A percentile compares a stretch with the other conserved stretches of the same genome.
These are phyloP conservation scores for Metschnikowia koreensis DNA, from an alignment of 805 yeast genomes.

Conservation along the genomic window DNA sequence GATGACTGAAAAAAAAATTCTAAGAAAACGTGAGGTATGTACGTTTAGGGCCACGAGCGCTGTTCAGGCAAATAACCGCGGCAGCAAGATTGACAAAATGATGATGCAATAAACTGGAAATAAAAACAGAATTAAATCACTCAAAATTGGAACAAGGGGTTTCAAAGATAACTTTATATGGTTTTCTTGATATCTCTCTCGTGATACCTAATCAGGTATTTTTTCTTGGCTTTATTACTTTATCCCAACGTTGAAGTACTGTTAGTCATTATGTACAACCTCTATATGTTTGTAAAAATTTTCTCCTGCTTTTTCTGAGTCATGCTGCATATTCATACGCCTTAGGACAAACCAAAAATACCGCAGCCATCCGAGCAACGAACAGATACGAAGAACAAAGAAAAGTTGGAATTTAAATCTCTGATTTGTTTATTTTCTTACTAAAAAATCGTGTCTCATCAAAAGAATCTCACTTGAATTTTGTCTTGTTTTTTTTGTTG, in stretches of 20 bases:
- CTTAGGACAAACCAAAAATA: not conserved
- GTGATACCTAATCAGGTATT: not conserved
- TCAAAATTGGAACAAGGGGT: not conserved
- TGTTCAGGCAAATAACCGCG: not conserved
- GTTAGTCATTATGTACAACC: not conserved
- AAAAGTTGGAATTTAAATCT: too few species aligned
- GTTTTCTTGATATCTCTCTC: not conserved
- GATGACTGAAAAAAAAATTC: not conserved
- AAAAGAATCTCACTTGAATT: too few species aligned
- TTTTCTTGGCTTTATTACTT: not conserved
- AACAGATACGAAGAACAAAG: not conserved
- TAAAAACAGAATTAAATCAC: not conserved
- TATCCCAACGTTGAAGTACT: too few species aligned
- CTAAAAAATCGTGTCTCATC: too few species aligned
- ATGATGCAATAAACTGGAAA: not conserved
- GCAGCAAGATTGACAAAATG: not conserved
- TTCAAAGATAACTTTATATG: not conserved
- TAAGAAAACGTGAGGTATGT: not conserved
- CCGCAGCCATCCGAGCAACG: not conserved
- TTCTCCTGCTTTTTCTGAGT: not conserved
- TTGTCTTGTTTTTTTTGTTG: too few species aligned
- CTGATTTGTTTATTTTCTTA: too few species aligned
- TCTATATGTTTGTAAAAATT: not conserved
- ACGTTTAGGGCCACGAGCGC: conserved; percentile 2
- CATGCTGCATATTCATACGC: not conserved